phyloP scores from a whole-genome alignment of 352 stramenopile genomes.

The Phytopythium chamaehyphon region DNA sequence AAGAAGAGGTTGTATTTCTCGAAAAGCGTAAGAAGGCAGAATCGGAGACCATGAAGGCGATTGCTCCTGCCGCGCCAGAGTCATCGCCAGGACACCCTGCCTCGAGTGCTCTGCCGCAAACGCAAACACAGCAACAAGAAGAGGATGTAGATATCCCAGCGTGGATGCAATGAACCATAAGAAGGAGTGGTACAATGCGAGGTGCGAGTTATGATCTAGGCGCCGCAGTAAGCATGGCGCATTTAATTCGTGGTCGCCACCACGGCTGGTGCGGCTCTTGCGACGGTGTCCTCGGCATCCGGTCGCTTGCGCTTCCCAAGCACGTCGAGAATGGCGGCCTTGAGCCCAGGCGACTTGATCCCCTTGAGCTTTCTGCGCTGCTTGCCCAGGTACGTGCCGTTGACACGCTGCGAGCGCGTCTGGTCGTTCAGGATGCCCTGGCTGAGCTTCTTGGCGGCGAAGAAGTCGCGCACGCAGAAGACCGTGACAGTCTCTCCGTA shows the following conservation, averaged over 20 bases:
- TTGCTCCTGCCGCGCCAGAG: too few species aligned
- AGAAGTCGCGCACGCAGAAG: slow-evolving; percentile 74
- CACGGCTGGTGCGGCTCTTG: not conserved
- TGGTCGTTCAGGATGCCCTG: slow-evolving; percentile 77
- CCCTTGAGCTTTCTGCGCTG: slow-evolving; percentile 26
- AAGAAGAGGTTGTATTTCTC: slow-evolving; percentile 63
- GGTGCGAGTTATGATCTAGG: too few species aligned
- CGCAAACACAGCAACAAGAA: not conserved
- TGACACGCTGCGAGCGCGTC: slow-evolving; percentile 49
- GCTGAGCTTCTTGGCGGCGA: slow-evolving; percentile 63
- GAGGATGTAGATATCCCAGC: not conserved
- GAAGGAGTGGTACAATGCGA: too few species aligned
- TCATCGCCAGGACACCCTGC: not conserved
- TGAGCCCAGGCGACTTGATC: slow-evolving; percentile 20
- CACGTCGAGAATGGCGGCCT: slow-evolving; percentile 36
- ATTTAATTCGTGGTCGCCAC: not conserved
- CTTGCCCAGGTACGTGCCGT: slow-evolving; percentile 27
- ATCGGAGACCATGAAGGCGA: not conserved
- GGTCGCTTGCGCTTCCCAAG: slow-evolving; percentile 24
- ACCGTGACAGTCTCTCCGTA: slow-evolving; percentile 77
- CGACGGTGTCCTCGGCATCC: not conserved
- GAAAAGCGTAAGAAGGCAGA: slow-evolving; percentile 37
- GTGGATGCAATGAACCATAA: slow-evolving; percentile 2
- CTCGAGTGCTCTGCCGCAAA: not conserved
- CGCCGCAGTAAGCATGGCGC: not conserved